Evolutionary conservation across 2,329 filamentous ascomycete species (phyloP), one percentile per base, ranked within the genome.

Genomic region (Xylariaceae sp.): DNA sequence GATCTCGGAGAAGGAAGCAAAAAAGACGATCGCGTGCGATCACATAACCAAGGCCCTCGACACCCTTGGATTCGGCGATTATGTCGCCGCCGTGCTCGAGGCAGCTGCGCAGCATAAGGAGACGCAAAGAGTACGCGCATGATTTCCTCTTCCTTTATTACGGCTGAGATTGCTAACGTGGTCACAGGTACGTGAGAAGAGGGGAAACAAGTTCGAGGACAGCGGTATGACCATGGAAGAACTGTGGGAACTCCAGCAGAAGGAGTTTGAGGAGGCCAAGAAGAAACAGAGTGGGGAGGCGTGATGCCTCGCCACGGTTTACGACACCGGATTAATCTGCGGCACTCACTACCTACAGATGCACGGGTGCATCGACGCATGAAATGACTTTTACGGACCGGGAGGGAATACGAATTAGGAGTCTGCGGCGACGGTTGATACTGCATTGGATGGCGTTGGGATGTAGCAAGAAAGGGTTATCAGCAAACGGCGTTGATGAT

Each of bases 11-110:
- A 96, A 96, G 72, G 94, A 99, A 68, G 90, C 92, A 47, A 99
- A 99, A 78, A 99, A 99, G 80, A 99, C 94, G 3, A 99, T 99
- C 64, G 92, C 92, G 12, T 95, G 90, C 71, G 94, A 99, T 67
- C 94, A 99, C 75, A 95, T 99, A 65, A 95, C 92, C 67, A 92
- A 92, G 68, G 94, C 94, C 0, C 80, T 99, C 40, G 88, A 92
- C 65, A 89, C 95, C 65, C 82, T 99, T 18, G 94, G 92, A 1
- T 99, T 97, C 70, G 81, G 85, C 9, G 91, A 96, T 64, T 99
- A 97, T 68, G 88, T 99, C 6, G 84, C 87, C 15, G 88, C 92
- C 55, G 89, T 99, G 8, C 72, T 76, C 42, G 67, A 69, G 41
- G 67, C 69, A 0, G 73, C 73, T 6, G 69, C 68, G 4, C 73